Evolutionary conservation across 352 stramenopile genomes (phyloP).

Genomic region (Pythium graminicola): DNA sequence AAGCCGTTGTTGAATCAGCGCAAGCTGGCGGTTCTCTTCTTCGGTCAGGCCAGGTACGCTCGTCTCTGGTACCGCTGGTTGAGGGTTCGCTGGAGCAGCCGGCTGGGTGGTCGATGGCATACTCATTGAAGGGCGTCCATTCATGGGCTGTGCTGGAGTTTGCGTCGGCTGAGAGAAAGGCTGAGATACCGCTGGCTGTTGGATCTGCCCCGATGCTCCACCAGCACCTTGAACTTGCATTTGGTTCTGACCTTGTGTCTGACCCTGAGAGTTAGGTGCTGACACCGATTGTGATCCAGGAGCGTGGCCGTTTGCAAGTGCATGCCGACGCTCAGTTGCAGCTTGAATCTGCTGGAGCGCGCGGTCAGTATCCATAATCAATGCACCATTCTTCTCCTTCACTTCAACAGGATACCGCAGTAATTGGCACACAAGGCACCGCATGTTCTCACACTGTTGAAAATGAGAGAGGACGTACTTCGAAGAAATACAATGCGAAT

Average conservation of each 20-base stretch:
- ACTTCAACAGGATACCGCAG: slow-evolving; percentile 97
- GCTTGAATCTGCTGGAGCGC: slow-evolving; percentile 75
- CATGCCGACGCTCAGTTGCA: slow-evolving; percentile 43
- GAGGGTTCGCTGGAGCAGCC: neutral
- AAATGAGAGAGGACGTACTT: slow-evolving; percentile 99
- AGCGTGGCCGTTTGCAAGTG: neutral
- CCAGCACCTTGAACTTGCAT: slow-evolving; percentile 2
- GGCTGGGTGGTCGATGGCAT: neutral
- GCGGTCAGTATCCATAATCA: slow-evolving; percentile 77
- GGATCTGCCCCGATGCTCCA: neutral
- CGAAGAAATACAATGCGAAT: slow-evolving; percentile 98
- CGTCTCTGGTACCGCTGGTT: neutral
- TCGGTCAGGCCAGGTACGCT: slow-evolving; percentile 44
- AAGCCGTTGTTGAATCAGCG: slow-evolving; percentile 68
- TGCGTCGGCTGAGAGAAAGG: slow-evolving; percentile 5
- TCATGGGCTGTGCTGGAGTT: slow-evolving; percentile 17
- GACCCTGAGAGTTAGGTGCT: neutral
- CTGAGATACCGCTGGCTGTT: neutral
- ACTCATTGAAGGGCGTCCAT: slow-evolving; percentile 6
- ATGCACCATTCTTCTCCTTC: slow-evolving; percentile 83
- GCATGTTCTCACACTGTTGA: slow-evolving; percentile 96
- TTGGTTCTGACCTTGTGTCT: slow-evolving; percentile 1
- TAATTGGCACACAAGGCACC: slow-evolving; percentile 96
- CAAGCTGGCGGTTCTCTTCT: slow-evolving; percentile 64
- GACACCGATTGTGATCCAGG: neutral